These are phyloP conservation scores for Trypanosoma vivax DNA, from an alignment of 208 protist genomes.

Conservation along the genomic window DNA sequence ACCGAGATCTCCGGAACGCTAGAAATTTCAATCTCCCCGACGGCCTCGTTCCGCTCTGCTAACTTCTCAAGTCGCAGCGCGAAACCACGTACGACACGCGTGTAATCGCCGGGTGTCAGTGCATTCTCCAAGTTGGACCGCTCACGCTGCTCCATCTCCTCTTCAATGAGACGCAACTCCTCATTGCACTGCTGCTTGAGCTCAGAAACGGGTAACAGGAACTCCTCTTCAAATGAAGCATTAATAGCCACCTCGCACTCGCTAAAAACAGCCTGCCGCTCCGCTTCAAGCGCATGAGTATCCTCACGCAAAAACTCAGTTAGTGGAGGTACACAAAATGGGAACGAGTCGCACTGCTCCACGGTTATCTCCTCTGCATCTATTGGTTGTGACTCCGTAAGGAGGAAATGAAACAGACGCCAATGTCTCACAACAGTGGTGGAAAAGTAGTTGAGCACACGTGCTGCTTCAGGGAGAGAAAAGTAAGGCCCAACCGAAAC, in stretches of 20 bases:
- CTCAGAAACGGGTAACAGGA: slow-evolving; percentile 8
- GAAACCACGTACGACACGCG: slow-evolving; percentile 49
- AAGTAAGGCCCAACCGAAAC: slow-evolving; percentile 58
- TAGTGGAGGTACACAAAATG: slow-evolving; percentile 58
- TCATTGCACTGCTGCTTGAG: slow-evolving; percentile 22
- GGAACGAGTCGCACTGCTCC: slow-evolving; percentile 19
- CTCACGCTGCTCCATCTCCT: slow-evolving; percentile 14
- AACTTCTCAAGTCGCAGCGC: slow-evolving; percentile 33
- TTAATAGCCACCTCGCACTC: slow-evolving; percentile 27
- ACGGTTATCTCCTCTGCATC: background rate
- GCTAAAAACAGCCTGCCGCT: slow-evolving; percentile 24
- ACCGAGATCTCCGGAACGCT: background rate
- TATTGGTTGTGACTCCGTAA: slow-evolving; percentile 23
- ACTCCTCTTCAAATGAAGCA: slow-evolving; percentile 22
- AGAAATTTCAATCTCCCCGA: background rate
- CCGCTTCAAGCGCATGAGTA: slow-evolving; percentile 25
- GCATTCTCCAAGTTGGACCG: slow-evolving; percentile 39
- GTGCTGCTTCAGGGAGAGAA: slow-evolving; percentile 38
- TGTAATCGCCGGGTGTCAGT: slow-evolving; percentile 38
- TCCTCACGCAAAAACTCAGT: slow-evolving; percentile 32
- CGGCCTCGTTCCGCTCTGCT: slow-evolving; percentile 25
- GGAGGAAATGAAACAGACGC: slow-evolving; percentile 39
- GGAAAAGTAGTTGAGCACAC: slow-evolving; percentile 51
- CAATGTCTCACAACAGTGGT: slow-evolving; percentile 54
- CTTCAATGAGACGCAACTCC: slow-evolving; percentile 10